Percentiles rank a stretch among this genome's conserved stretches.
Evolutionary conservation across 1,284 basidiomycete genomes (phyloP).

Genomic region (Boletus smithii): DNA sequence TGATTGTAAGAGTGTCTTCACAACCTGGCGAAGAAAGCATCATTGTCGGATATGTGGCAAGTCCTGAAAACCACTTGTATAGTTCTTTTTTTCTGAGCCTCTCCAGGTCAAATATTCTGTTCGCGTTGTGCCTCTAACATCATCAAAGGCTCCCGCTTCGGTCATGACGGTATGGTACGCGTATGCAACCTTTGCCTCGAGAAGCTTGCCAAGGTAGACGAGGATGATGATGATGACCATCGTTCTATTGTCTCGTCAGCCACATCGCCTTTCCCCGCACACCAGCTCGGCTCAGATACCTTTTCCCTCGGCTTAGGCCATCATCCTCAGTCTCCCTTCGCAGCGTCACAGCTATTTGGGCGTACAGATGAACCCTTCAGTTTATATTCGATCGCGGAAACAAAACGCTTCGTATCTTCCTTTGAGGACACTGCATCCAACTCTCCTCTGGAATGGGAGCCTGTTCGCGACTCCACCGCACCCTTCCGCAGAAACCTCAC

Average conservation of each 20-base stretch:
- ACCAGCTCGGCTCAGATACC: slow-evolving; percentile 45
- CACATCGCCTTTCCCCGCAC: slow-evolving; percentile 47
- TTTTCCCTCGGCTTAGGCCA: slow-evolving; percentile 45
- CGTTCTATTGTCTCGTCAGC: slow-evolving; percentile 71
- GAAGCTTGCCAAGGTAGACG: slow-evolving; percentile 78
- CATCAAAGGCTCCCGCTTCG: slow-evolving; percentile 92
- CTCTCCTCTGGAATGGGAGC: slow-evolving; percentile 52
- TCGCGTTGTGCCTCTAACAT: slow-evolving; percentile 96
- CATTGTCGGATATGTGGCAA: slow-evolving; percentile 91
- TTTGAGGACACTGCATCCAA: slow-evolving; percentile 52
- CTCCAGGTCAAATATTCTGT: slow-evolving; percentile 83
- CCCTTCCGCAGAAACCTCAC: slow-evolving; percentile 79
- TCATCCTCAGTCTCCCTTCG: slow-evolving; percentile 80
- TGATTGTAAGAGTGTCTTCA: slow-evolving; percentile 89
- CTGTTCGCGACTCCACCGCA: slow-evolving; percentile 58
- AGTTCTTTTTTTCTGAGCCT: slow-evolving; percentile 6
- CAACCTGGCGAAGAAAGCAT: slow-evolving; percentile 90
- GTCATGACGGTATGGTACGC: slow-evolving; percentile 87
- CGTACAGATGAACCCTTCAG: slow-evolving; percentile 72
- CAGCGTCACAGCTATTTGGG: slow-evolving; percentile 82
- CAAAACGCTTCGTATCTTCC: slow-evolving; percentile 49
- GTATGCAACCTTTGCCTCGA: slow-evolving; percentile 94
- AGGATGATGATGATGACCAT: slow-evolving; percentile 79
- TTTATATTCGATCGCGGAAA: slow-evolving; percentile 76
- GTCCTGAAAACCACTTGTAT: slow-evolving; percentile 22